Evolutionary conservation across 345 rosid species (phyloP), one percentile per base, ranked within the genome.

Genomic region (Eucalyptus regnans): DNA sequence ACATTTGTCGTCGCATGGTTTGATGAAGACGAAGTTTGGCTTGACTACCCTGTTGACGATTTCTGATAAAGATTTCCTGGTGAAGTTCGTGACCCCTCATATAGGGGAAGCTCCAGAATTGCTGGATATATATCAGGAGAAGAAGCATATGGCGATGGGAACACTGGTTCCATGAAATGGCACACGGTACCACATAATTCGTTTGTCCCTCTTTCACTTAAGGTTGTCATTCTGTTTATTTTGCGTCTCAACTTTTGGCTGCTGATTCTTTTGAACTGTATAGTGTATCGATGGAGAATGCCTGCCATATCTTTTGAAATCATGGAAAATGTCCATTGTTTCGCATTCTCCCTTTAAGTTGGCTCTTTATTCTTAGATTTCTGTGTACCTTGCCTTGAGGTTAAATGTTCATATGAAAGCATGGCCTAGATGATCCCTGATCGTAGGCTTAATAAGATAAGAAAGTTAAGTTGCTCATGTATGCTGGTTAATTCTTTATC

Each of bases 141-240:
- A 94, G 95, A 33, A 68, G 81, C 81, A 68, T 33, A 68, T 33
- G 81, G 81, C 14, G 3, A 94, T 84, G 92, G 23, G 76, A 11
- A 4, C 81, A 68, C 25, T 17, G 44, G 81, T 33, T 68, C 81
- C 81, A 68, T 68, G 44, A 68, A 33, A 33, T 33, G 13, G 13
- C 81, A 68, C 44, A 9, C 7, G 44, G 25, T 33, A 33, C 25
- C 81, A 33, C 5, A 68, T 68, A 68, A 68, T 33, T 68, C 1
- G 4, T 20, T 9, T 17, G 44, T 68, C 25, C 80, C 81, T 68
- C 25, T 68, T 68, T 68, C 80, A 17, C 17, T 33, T 33, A 68
- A 68, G 81, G 81, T 33, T 17, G 1, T 68, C 81, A 68, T 33
- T 33, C 44, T 68, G 44, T 68, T 33, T 33, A 68, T 68, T 29